Evolutionary conservation across 2,329 filamentous ascomycete species (phyloP), one percentile per base, ranked within the genome.

Genomic region (Claviceps purpurea): DNA sequence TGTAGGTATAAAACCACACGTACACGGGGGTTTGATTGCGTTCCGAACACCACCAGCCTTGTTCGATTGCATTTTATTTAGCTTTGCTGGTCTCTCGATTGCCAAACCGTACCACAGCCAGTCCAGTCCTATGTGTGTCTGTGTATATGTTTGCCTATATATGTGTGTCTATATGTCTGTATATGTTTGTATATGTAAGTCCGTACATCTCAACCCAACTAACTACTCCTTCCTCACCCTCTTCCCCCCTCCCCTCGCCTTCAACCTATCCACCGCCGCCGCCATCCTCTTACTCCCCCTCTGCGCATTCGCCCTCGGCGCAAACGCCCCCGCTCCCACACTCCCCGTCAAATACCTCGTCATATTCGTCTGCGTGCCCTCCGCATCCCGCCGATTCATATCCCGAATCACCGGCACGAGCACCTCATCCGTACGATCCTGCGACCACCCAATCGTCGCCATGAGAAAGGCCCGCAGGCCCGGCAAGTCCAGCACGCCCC

Each of bases 341-440:
- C 72, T 69, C 0, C 91, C 91, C 13, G 81, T 79, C 65, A 97
- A 96, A 66, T 84, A 98, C 24, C 83, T 76, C n/a, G 93, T 98
- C 58, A 98, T 95, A 60, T 98, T 98, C 54, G 82, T 84, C 72
- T 98, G 93, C 18, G 91, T 97, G 6, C 93, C 93, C 69, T 97
- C 93, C 30, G 81, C 76, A 57, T 88, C 86, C 41, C 93, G 77
- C 4, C 81, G 79, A 64, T 97, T 97, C 87, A 98, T 95, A 62
- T 98, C 93, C 52, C 84, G 78, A 56, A 98, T 93, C 1, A 98
- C 94, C 0, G 93, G 93, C 1, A 98, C 88, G 1, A 98, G 78
- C 2, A 98, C 87, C 67, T 98, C 93, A 62, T 98, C 93, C 0
- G 91, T 97, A 7, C 89, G 77, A 66, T 97, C 91, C 65, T 86